phyloP scores from a whole-genome alignment of 2,329 filamentous ascomycete genomes.

The Fusarium incarnatum region DNA sequence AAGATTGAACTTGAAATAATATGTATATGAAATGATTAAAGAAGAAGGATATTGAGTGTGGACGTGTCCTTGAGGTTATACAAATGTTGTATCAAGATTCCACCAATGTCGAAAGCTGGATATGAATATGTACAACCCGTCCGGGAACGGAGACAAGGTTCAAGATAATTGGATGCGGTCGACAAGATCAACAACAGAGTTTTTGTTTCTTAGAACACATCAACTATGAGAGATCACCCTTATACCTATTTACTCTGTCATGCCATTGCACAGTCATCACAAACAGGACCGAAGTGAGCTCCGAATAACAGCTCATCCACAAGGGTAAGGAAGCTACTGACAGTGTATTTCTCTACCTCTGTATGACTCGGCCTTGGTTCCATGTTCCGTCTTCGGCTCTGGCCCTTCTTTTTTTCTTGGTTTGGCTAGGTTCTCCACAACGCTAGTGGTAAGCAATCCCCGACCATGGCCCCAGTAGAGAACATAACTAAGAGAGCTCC shows the following conservation, averaged over 20 bases:
- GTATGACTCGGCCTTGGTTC: constrained; percentile 40
- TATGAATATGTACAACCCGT: constrained; percentile 10
- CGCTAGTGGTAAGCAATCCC: constrained; percentile 5
- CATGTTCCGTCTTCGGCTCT: constrained; percentile 44
- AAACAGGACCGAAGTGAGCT: constrained; percentile 22
- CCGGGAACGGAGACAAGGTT: constrained; percentile 26
- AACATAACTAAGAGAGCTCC: neutral
- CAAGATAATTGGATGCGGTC: constrained; percentile 19
- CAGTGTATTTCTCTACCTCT: neutral
- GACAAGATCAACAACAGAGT: neutral
- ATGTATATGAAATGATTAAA: neutral
- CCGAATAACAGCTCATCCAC: constrained; percentile 32
- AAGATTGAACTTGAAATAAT: neutral
- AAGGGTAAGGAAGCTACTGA: neutral
- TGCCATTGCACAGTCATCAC: constrained; percentile 7
- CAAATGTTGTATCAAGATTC: neutral
- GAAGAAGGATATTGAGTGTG: too few species aligned
- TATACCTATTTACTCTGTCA: constrained; percentile 8
- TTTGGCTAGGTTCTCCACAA: constrained; percentile 5
- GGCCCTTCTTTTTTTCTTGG: constrained; percentile 3
- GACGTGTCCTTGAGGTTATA: neutral
- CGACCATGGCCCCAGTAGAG: neutral
- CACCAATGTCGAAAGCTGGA: neutral
- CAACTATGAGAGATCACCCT: neutral
- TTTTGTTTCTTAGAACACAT: neutral